phyloP scores from a whole-genome alignment of 805 yeast genomes.

The Spathaspora hagerdaliae region DNA sequence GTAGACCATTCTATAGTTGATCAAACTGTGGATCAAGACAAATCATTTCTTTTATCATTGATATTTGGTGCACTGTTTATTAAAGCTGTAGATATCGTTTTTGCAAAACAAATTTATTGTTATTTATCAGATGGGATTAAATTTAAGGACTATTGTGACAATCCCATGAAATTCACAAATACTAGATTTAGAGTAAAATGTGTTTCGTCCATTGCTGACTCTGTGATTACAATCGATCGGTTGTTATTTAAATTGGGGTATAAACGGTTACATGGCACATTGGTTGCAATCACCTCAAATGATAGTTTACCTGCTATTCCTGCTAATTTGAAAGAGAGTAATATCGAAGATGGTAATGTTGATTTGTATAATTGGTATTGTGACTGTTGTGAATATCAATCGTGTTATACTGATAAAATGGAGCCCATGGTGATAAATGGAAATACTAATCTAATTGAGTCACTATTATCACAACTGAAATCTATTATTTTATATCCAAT shows the following conservation, averaged over 20 bases:
- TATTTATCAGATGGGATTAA: not conserved
- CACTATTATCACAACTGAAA: constrained; percentile 4
- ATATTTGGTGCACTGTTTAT: constrained; percentile 15
- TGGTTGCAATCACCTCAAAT: not conserved
- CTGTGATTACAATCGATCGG: constrained; percentile 1
- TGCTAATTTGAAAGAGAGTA: too few species aligned
- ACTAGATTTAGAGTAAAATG: not conserved
- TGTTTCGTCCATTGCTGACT: not conserved
- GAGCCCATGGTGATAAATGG: not conserved
- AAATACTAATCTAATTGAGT: not conserved
- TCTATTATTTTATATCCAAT: constrained; percentile 10
- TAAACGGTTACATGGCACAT: not conserved
- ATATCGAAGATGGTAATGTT: constrained; percentile 4
- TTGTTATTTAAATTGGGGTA: constrained; percentile 1
- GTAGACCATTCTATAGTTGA: not conserved
- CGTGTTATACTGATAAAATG: constrained; percentile 1
- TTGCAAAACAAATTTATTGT: not conserved
- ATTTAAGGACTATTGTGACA: not conserved
- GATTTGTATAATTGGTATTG: constrained; percentile 29
- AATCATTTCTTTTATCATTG: constrained; percentile 14
- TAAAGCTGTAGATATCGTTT: constrained; percentile 13
- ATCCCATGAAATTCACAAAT: not conserved
- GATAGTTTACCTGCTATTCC: not conserved
- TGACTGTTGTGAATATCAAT: constrained; percentile 21
- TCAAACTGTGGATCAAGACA: constrained; percentile 12